A percentile compares a stretch with the other conserved stretches of the same genome.
Conservation (phyloP, 108 stramenopile genomes). For the Skeletonema grethae region DNA sequence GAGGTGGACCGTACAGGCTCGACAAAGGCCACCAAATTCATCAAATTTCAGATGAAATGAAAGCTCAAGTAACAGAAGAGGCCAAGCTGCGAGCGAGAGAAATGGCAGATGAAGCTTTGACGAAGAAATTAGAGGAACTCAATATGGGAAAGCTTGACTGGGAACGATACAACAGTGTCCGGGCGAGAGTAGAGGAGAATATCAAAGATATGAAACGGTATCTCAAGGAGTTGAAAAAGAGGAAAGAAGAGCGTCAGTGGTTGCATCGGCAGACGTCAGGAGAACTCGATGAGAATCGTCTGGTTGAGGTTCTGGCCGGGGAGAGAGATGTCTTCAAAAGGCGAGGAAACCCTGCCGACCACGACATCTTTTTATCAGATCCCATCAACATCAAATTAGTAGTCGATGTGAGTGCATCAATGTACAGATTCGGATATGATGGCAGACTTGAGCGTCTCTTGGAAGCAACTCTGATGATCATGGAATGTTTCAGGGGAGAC, state of each 20-base stretch:
- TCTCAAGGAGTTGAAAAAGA: constrained; percentile 55
- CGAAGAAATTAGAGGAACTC: constrained; percentile 72
- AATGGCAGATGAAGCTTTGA: constrained; percentile 75
- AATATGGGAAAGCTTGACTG: constrained; percentile 82
- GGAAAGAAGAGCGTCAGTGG: constrained; percentile 79
- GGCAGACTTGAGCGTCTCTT: constrained; percentile 72
- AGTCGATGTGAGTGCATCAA: constrained; percentile 77
- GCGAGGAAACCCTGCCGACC: constrained; percentile 60
- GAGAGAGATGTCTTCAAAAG: constrained; percentile 86
- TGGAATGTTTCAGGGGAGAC: constrained; percentile 79
- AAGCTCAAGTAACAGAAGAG: constrained; percentile 81
- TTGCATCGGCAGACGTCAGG: constrained; percentile 75
- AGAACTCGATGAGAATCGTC: constrained; percentile 84
- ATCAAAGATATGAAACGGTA: constrained; percentile 58
- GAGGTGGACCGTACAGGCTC: constrained; percentile 91
- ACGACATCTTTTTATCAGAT: constrained; percentile 19
- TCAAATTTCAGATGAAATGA: constrained; percentile 87
- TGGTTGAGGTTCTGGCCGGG: constrained; percentile 86
- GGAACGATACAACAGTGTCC: constrained; percentile 66
- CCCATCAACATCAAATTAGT: constrained; percentile 69
- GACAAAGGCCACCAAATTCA: constrained; percentile 86
- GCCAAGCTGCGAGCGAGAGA: constrained; percentile 57
- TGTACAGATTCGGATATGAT: constrained; percentile 92
- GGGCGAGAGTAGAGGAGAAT: constrained; percentile 54
- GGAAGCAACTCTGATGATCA: constrained; percentile 86